Conservation (phyloP, 2,329 filamentous ascomycete species). For the Cytospora leucostoma region DNA sequence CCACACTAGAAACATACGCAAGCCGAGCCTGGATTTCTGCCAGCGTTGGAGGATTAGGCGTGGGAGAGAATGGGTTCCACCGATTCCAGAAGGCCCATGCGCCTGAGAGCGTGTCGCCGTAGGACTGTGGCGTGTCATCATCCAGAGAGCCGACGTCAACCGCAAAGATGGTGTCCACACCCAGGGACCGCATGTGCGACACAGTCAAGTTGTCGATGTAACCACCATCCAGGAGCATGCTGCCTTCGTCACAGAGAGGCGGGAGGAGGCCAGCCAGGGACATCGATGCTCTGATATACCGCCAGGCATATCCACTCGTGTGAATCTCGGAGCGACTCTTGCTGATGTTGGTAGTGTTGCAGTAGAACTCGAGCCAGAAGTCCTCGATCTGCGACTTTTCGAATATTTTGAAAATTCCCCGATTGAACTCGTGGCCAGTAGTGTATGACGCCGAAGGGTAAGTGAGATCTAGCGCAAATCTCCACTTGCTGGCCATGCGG, state of each 20-base stretch:
- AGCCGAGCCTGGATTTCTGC: constrained; percentile 94
- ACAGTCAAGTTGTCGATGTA: constrained; percentile 98
- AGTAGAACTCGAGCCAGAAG: constrained; percentile 98
- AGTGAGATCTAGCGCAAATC: constrained; percentile 93
- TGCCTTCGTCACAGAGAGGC: constrained; percentile 93
- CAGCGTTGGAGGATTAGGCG: constrained; percentile 89
- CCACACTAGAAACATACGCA: constrained; percentile 92
- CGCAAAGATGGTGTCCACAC: constrained; percentile 92
- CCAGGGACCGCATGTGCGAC: constrained; percentile 92
- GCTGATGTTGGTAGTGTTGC: constrained; percentile 98
- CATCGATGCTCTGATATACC: constrained; percentile 96
- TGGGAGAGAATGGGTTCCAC: constrained; percentile 91
- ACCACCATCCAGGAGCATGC: constrained; percentile 93
- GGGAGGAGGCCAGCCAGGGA: constrained; percentile 89
- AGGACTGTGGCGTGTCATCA: constrained; percentile 86
- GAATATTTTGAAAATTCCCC: constrained; percentile 98
- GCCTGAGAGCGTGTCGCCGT: constrained; percentile 91
- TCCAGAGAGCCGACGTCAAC: constrained; percentile 92
- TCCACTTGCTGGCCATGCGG: constrained; percentile 98
- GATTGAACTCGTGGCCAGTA: constrained; percentile 97
- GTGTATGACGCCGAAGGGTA: constrained; percentile 97
- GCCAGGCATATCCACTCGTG: constrained; percentile 95
- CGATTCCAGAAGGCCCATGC: constrained; percentile 94
- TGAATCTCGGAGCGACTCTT: constrained; percentile 91
- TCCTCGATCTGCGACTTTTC: constrained; percentile 97